Evolutionary conservation across 2,329 filamentous ascomycete genomes (phyloP), one percentile per base, ranked within the genome.

Genomic region (Fusarium scirpi): DNA sequence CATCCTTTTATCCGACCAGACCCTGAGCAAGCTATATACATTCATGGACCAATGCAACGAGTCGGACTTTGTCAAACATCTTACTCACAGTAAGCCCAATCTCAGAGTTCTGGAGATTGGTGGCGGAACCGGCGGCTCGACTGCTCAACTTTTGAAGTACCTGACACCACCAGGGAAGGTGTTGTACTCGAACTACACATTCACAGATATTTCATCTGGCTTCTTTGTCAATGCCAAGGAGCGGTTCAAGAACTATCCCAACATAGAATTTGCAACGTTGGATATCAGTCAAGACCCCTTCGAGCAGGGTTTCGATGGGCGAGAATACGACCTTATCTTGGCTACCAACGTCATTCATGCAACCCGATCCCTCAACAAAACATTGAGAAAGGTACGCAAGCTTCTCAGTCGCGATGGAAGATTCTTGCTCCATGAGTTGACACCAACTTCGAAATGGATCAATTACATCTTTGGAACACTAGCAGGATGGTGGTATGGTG

Each of bases 401-500:
- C 29, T 58, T 15, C 27, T 54, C 4, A 29, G 29, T 15, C 7
- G 10, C 5, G 40, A 58, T 44, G 56, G 56, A 3, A 54, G 48
- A 10, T 38, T 58, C n/a, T 13, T 58, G 1, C 38, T 58, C 22
- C 56, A 58, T 16, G 56, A 58, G 18, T 13, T 58, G 13, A 44
- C 47, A 4, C 18, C 47, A 4, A 34, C 38, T 29, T 58, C 57
- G 0, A 60, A 60, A 12, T 60, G 49, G 51, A 27, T 57, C 7
- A 60, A 56, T 52, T 46, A 58, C 6, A 52, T 58, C 10, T 58
- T 51, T 16, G 56, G 56, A 4, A 60, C 49, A 10, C 41, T 60
- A 12, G 48, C 49, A 18, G 57, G 57, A 13, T 60, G 57, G 57
- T 56, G 57, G 57, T 60, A 60, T 30, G 57, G 57, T 3, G 51